Evolutionary conservation across 2,329 filamentous ascomycete genomes (phyloP), one percentile per base, ranked within the genome.

Genomic region (Myriosclerotinia duriaeana): DNA sequence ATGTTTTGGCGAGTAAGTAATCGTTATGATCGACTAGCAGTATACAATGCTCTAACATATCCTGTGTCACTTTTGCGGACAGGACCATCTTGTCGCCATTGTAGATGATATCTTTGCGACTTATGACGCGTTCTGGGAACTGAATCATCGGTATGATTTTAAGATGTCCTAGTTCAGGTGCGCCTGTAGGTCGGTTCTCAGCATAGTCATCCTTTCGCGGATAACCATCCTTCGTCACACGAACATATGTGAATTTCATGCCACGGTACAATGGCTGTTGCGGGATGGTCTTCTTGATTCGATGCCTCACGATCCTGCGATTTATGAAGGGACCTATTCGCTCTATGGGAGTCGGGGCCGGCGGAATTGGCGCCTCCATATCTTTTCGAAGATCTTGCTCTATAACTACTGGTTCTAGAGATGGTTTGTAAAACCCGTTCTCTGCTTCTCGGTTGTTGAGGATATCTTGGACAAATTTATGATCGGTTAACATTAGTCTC

Each of bases 31-130:
- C 58, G 22, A 61, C 38, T 9, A 14, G 7, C 7, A 61, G 44
- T 15, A 50, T 44, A 52, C 58, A 61, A 26, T 50, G 58, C n/a
- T 52, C 5, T n/a, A 61, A 40, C 30, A 61, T 61, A 26, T 61
- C 34, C 14, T 26, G 14, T 20, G 58, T 26, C 5, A 61, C 20
- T 6, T 26, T 15, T 61, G 17, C 14, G 6, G 58, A 61, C 4
- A 61, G 15, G 5, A 61, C 44, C 5, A 61, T 22, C 4, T 6
- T 26, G 20, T 38, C 11, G 11, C 9, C 44, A 14, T 50, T 20
- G 14, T 5, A 22, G 26, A 12, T 61, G 44, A 61, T 61, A n/a
- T 61, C 44, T 22, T 38, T 5, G 1, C 9, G 11, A 61, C 22
- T 40, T 14, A 46, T 38, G 15, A 50, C 34, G 9, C 58, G 44